phyloP scores from a whole-genome alignment of 1,284 basidiomycete genomes.

The Phlebopus sp. region DNA sequence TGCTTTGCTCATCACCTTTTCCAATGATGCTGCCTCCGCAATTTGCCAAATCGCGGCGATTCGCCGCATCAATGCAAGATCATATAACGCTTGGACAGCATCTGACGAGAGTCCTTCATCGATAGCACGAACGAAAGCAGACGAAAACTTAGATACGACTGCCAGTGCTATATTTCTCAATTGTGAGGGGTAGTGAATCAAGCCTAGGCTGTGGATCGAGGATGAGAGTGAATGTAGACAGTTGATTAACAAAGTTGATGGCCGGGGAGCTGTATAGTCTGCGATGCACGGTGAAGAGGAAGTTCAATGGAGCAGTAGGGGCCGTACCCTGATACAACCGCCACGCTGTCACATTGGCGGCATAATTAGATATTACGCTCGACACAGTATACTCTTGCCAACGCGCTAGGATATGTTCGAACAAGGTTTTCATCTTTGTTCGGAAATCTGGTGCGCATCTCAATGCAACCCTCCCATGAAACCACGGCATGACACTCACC shows the following conservation, averaged over 20 bases:
- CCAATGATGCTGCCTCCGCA: constrained; percentile 21
- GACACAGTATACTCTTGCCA: constrained; percentile 49
- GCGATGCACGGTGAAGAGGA: constrained; percentile 6
- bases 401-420: constrained; percentile 41
- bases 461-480: constrained; percentile 6
- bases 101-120: constrained; percentile 28
- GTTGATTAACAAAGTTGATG: constrained; percentile 53
- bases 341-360: constrained; percentile 9
- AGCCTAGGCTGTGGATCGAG: constrained; percentile 52
- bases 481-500: constrained; percentile 33
- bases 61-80: constrained; percentile 50
- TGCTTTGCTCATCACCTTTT: constrained; percentile 26
- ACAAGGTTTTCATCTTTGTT: constrained; percentile 35
- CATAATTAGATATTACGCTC: constrained; percentile 30
- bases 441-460: constrained; percentile 41
- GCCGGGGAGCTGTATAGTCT: constrained; percentile 32
- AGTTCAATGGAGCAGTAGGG: constrained; percentile 3
- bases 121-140: constrained; percentile 39
- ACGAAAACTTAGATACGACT: constrained; percentile 36
- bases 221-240: constrained; percentile 54
- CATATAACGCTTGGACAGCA: constrained; percentile 36
- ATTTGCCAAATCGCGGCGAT: constrained; percentile 40
- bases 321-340: constrained; percentile 12
- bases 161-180: constrained; percentile 35
- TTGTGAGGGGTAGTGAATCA: constrained; percentile 36